A percentile compares a stretch with the other conserved stretches of the same genome.
Conservation (phyloP, 331 rosid species). For the Arachis monticola region DNA sequence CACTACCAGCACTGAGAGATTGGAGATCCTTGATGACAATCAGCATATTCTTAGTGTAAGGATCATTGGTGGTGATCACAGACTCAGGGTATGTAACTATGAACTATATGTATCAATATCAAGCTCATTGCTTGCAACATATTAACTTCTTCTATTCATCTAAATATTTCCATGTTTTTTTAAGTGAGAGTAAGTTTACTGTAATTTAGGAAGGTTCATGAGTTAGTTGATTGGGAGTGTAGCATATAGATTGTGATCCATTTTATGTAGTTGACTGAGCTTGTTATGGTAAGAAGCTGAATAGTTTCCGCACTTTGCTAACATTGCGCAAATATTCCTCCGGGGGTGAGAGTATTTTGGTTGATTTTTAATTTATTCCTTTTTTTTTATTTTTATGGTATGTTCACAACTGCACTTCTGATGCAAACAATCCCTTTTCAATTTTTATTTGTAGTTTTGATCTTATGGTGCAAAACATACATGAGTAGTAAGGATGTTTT, state of each 20-base stretch:
- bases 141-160: not conserved
- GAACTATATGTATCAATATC: not conserved
- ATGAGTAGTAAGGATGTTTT: not conserved
- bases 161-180: not conserved
- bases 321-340: not conserved
- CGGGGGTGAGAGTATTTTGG: not conserved
- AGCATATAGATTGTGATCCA: not conserved
- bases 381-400: constrained; percentile 1
- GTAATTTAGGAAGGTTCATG: constrained; percentile 18
- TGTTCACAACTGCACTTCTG: not conserved
- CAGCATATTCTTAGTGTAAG: constrained; percentile 79
- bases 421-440: constrained; percentile 6
- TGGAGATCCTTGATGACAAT: constrained; percentile 88
- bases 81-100: constrained; percentile 74
- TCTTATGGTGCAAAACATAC: constrained; percentile 19
- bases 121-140: not conserved
- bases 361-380: not conserved
- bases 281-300: constrained; percentile 12
- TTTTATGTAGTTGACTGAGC: constrained; percentile 16
- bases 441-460: not conserved
- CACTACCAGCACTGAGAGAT: constrained; percentile 96
- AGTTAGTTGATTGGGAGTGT: constrained; percentile 1
- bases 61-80: constrained; percentile 94
- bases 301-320: constrained; percentile 1
- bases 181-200: not conserved